Evolutionary conservation across 768 basidiomycete genomes (phyloP).

Genomic region (Lyophyllum atratum): DNA sequence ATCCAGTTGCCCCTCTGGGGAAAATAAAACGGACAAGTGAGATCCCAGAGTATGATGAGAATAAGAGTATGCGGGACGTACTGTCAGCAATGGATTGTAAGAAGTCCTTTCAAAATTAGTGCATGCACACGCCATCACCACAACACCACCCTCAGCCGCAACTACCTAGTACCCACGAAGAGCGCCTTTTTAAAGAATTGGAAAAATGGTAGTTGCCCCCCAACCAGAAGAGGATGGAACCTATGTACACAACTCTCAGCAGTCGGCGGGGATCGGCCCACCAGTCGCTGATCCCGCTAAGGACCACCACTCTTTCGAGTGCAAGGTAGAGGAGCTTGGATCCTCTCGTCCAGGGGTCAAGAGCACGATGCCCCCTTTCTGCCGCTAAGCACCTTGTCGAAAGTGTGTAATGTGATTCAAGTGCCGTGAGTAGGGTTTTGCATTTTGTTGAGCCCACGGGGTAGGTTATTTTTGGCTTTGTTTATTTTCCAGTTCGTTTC

Average conservation of each 20-base stretch:
- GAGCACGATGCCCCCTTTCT: background rate
- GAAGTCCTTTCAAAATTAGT: too few relatives aligned
- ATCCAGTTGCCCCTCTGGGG: slow-evolving; percentile 93
- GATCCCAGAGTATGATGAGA: too few relatives aligned
- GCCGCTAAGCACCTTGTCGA: background rate
- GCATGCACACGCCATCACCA: too few relatives aligned
- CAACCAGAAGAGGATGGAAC: background rate
- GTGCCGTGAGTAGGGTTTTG: background rate
- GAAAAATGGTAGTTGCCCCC: background rate
- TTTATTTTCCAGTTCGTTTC: background rate
- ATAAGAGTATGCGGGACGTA: slow-evolving; percentile 45
- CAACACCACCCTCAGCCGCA: too few relatives aligned
- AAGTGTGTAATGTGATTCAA: background rate
- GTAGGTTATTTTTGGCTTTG: background rate
- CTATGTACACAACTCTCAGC: background rate
- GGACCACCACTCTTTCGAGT: background rate
- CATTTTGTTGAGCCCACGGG: background rate
- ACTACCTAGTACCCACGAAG: too few relatives aligned
- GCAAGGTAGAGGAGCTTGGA: background rate
- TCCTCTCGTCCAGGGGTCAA: background rate
- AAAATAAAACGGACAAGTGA: background rate
- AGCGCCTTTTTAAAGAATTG: too few relatives aligned
- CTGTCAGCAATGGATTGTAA: slow-evolving; percentile 98
- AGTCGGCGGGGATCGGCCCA: background rate
- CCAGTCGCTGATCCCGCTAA: background rate